A percentile compares a stretch with the other conserved stretches of the same genome.
Conservation (phyloP, 352 stramenopile genomes). For the Plasmopara halstedii region DNA sequence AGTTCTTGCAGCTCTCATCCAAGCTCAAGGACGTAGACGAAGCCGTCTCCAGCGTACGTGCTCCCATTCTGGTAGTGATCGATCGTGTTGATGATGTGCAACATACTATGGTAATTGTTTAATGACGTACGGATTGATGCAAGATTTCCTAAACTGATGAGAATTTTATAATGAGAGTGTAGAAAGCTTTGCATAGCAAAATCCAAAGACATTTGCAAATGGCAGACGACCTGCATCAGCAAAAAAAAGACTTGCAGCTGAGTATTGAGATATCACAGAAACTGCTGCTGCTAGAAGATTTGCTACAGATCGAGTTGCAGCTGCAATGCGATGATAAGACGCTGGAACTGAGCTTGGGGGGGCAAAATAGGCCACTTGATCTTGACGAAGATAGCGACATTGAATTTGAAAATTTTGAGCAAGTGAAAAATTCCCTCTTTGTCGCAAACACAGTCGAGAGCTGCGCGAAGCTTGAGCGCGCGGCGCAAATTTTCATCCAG, state of each 20-base stretch:
- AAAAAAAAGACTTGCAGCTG: constrained; percentile 43
- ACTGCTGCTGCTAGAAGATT: constrained; percentile 60
- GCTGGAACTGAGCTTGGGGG: not conserved
- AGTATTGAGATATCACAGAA: constrained; percentile 74
- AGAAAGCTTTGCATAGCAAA: constrained; percentile 43
- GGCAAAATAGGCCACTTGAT: constrained; percentile 3
- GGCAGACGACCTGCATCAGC: constrained; percentile 34
- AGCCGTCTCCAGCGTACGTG: constrained; percentile 68
- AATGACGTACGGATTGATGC: not conserved
- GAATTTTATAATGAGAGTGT: constrained; percentile 1
- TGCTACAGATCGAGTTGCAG: constrained; percentile 56
- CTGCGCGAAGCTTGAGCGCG: constrained; percentile 69
- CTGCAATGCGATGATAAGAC: constrained; percentile 22
- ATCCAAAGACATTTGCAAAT: constrained; percentile 45
- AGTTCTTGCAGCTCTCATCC: constrained; percentile 85
- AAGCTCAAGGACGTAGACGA: constrained; percentile 83
- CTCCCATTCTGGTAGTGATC: constrained; percentile 63
- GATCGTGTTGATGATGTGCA: constrained; percentile 74
- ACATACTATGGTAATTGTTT: constrained; percentile 28
- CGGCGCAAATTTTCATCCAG: constrained; percentile 63
- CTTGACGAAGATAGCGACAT: constrained; percentile 34
- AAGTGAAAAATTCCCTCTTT: constrained; percentile 29
- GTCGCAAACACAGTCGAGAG: constrained; percentile 37
- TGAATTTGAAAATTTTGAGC: constrained; percentile 70
- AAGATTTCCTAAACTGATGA: not conserved